Evolutionary conservation across 129 eudicot genomes (phyloP), one percentile per base, ranked within the genome.

Genomic region (Chrysanthemum lavandulifolium): DNA sequence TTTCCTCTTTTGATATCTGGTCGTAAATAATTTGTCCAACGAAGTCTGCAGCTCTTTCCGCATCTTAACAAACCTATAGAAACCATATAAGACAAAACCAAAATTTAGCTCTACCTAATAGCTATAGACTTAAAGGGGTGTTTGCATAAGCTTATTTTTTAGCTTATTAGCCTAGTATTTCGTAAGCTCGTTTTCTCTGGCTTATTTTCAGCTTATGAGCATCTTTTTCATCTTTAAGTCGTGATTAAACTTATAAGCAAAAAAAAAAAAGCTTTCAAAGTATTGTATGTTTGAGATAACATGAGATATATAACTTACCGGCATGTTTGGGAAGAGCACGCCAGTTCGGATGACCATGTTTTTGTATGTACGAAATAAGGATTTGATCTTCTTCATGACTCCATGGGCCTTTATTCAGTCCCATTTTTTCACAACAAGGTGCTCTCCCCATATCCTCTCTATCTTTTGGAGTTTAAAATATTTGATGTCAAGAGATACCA

Each of bases 391-490:
- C 97, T 51, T 90, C 91, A 8, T 66, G 79, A 67, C 86, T 77
- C 97, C 97, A 90, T 64, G 95, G 92, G n/a, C 97, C 97, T 78
- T 69, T 91, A 85, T 88, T 91, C 56, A 91, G 78, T 59, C 95
- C 97, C 76, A 82, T 81, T 83, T 88, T 91, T 56, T 86, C 89
- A 86, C 95, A 90, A 69, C 97, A 90, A 6, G 95, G 95, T 71
- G 88, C 88, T 86, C 97, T 91, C 77, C 83, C 97, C 97, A 91
- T 91, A 62, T 57, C 52, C 10, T 64, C 40, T 77, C 25, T 81
- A 10, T 15, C 43, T 45, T 14, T 69, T 43, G 66, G 31, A 63
- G 49, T 36, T 61, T 40, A 6, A 40, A 40, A 40, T 36, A 36
- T 36, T 5, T 36, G 43, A 36, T 36, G 43, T 36, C 51, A 69